Conservation (phyloP, 768 basidiomycete species). For the Pulveroboletus sp. region DNA sequence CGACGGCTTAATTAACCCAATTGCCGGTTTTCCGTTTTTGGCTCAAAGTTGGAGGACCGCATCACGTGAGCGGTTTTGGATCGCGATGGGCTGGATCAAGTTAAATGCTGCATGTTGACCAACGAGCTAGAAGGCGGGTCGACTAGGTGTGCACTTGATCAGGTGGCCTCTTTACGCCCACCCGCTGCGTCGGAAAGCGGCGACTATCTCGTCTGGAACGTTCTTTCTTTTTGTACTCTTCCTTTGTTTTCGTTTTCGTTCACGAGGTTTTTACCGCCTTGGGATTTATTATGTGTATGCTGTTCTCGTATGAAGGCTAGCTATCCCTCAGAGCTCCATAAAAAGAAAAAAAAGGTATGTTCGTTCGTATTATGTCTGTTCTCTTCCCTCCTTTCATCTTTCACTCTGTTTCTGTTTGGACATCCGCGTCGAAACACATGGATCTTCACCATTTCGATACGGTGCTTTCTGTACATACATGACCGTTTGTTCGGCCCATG, state of each 20-base stretch:
- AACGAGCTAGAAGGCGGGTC: not conserved
- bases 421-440: too few relatives aligned
- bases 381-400: too few relatives aligned
- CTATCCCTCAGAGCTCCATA: not conserved
- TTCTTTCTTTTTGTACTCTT: not conserved
- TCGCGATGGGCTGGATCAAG: conserved; percentile 1
- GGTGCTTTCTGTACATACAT: too few relatives aligned
- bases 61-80: conserved; percentile 1
- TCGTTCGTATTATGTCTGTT: not conserved
- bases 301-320: not conserved
- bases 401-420: too few relatives aligned
- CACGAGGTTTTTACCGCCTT: not conserved
- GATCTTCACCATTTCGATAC: too few relatives aligned
- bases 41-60: not conserved
- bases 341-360: not conserved
- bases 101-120: too few relatives aligned
- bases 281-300: conserved; percentile 2
- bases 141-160: not conserved
- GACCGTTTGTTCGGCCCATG: too few relatives aligned
- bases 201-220: not conserved
- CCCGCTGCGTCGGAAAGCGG: not conserved
- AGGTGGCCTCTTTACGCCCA: not conserved
- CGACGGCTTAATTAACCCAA: conserved; percentile 9
- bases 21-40: conserved; percentile 5
- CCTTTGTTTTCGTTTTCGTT: not conserved